Percentiles rank a stretch among this genome's conserved stretches.
Conservation (phyloP, 1,139 yeast genomes). For the Pichia terricola region DNA sequence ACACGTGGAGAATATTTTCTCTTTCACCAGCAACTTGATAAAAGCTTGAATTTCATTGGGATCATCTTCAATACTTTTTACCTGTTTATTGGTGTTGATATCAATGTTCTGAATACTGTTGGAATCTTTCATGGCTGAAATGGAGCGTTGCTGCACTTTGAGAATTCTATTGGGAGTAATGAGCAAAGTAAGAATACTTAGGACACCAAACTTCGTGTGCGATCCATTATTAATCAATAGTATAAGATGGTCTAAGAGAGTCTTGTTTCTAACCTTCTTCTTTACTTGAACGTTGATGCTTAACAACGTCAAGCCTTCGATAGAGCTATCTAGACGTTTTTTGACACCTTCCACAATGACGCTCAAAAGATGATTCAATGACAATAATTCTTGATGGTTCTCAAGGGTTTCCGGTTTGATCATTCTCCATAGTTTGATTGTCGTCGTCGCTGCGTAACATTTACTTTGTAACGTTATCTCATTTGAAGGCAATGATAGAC, state of each 20-base stretch:
- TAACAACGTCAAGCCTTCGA: slow-evolving; percentile 40
- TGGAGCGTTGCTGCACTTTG: slow-evolving; percentile 21
- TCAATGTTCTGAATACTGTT: slow-evolving; percentile 22
- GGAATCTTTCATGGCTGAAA: slow-evolving; percentile 30
- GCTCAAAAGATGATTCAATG: slow-evolving; percentile 22
- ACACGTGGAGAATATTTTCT: slow-evolving; percentile 2
- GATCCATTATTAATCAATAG: slow-evolving; percentile 2
- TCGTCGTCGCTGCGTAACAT: slow-evolving; percentile 28
- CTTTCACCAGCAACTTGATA: slow-evolving; percentile 6
- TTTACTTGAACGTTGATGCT: slow-evolving; percentile 31
- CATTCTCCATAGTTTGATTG: slow-evolving; percentile 38
- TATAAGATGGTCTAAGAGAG: slow-evolving; percentile 20
- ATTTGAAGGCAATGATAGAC: slow-evolving; percentile 7
- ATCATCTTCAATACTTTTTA: slow-evolving; percentile 22
- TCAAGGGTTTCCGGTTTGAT: slow-evolving; percentile 26
- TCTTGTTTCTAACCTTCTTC: slow-evolving; percentile 28
- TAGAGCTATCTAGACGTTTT: slow-evolving; percentile 6
- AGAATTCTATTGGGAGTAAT: slow-evolving; percentile 25
- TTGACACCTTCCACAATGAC: slow-evolving; percentile 19
- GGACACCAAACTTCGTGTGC: slow-evolving; percentile 28
- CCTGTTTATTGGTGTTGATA: slow-evolving; percentile 21
- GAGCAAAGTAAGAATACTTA: slow-evolving; percentile 32
- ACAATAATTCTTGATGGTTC: slow-evolving; percentile 16
- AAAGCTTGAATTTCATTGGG: slow-evolving; percentile 15
- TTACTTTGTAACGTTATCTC: slow-evolving; percentile 5